Percentiles rank a stretch among this genome's conserved stretches.
These are phyloP conservation scores for Boehmeria nivea DNA, from an alignment of 306 rosid species.

Conservation along the genomic window DNA sequence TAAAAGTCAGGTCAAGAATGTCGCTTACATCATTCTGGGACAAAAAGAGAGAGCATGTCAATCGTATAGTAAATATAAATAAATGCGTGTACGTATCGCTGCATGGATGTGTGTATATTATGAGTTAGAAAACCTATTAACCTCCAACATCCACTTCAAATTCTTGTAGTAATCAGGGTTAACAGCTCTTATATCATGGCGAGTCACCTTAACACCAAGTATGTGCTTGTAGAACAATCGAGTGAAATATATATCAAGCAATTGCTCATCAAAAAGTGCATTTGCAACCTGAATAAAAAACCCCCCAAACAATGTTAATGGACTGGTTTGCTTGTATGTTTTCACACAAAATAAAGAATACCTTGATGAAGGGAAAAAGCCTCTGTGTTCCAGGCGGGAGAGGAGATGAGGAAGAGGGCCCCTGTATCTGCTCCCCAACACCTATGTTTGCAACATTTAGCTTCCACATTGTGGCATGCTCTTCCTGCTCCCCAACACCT, in stretches of 20 bases:
- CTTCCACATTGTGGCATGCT: conserved; percentile 76
- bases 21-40: conserved; percentile 86
- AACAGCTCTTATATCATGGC: conserved; percentile 98
- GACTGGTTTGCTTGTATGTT: conserved; percentile 77
- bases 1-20: conserved; percentile 89
- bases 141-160: conserved; percentile 99
- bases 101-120: no score
- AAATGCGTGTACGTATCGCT: no score
- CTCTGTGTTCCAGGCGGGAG: conserved; percentile 98
- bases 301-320: conserved; percentile 73
- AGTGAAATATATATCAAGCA: conserved; percentile 96
- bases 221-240: conserved; percentile 98
- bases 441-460: conserved; percentile 63
- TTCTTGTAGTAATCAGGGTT: conserved; percentile 97
- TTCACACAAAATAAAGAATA: conserved; percentile 95
- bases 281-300: conserved; percentile 76
- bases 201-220: conserved; percentile 94
- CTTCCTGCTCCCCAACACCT: conserved; percentile 59
- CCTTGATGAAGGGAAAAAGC: conserved; percentile 90
- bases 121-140: conserved; percentile 23
- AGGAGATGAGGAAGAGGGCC: conserved; percentile 80
- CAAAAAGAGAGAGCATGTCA: conserved; percentile 4
- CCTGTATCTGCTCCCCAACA: conserved; percentile 67
- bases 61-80: no score
- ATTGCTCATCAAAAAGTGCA: conserved; percentile 95